Evolutionary conservation across 805 yeast genomes (phyloP).

Genomic region (Saccharomycopsis oosterbeekiorum): DNA sequence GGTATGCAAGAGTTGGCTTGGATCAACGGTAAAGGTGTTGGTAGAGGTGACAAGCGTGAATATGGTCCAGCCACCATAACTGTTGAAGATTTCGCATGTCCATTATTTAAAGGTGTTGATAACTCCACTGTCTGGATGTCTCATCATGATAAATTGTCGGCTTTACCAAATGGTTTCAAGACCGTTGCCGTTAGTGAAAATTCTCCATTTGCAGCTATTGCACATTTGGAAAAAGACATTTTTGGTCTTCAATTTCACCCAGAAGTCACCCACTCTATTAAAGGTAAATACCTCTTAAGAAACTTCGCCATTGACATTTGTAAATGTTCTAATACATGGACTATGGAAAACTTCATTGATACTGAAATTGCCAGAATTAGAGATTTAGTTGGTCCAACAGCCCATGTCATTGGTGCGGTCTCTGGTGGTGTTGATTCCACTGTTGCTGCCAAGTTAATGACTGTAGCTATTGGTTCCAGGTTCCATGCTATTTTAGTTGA

Average conservation of each 20-base stretch:
- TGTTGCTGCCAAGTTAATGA: constrained; percentile 96
- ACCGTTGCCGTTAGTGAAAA: constrained; percentile 85
- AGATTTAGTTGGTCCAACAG: constrained; percentile 88
- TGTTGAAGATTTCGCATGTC: constrained; percentile 56
- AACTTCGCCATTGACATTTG: constrained; percentile 93
- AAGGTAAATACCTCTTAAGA: constrained; percentile 78
- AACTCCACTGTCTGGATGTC: constrained; percentile 99
- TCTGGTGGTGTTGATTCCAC: constrained; percentile 99
- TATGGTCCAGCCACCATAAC: constrained; percentile 91
- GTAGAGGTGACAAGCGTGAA: constrained; percentile 95
- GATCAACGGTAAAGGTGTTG: constrained; percentile 86
- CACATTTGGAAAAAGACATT: constrained; percentile 60
- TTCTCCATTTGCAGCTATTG: constrained; percentile 93
- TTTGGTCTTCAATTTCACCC: constrained; percentile 99
- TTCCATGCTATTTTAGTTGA: constrained; percentile 98
- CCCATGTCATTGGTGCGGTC: constrained; percentile 98
- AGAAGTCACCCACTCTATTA: constrained; percentile 91
- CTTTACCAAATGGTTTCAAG: constrained; percentile 82
- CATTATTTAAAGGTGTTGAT: constrained; percentile 80
- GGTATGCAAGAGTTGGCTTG: constrained; percentile 99
- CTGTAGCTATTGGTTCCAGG: constrained; percentile 96
- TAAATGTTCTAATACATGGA: constrained; percentile 84
- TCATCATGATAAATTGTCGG: constrained; percentile 91
- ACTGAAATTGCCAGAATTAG: constrained; percentile 92
- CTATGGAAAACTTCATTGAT: constrained; percentile 95